Conservation (phyloP, 2,329 filamentous ascomycete genomes). For the Cercospora citrullina region DNA sequence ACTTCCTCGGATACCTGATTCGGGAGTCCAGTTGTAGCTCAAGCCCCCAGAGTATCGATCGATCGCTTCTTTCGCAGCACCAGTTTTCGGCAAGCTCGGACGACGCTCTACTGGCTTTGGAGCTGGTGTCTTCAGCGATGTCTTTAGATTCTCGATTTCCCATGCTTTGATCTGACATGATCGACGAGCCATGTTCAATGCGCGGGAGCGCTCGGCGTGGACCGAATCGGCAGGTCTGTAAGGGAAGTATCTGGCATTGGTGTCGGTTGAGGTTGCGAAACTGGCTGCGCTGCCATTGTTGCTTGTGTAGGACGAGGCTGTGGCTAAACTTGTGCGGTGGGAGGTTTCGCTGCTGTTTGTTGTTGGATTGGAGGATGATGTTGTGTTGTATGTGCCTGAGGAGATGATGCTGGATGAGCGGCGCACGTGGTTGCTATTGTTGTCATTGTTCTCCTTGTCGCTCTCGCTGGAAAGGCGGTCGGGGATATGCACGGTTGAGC, state of each 20-base stretch:
- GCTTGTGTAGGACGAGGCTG: constrained; percentile 3
- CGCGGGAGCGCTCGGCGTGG: constrained; percentile 32
- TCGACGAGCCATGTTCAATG: constrained; percentile 25
- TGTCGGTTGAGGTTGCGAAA: constrained; percentile 15
- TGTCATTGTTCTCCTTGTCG: constrained; percentile 25
- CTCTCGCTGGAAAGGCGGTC: constrained; percentile 27
- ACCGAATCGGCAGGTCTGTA: constrained; percentile 30
- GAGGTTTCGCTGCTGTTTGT: constrained; percentile 23
- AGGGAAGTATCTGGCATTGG: constrained; percentile 24
- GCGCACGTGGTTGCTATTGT: constrained; percentile 22
- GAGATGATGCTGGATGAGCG: constrained; percentile 35
- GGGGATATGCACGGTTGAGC: constrained; percentile 25
- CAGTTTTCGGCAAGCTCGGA: constrained; percentile 3
- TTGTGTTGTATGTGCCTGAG: constrained; percentile 30
- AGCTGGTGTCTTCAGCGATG: not conserved
- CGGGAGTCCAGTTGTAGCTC: constrained; percentile 41
- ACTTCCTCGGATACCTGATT: constrained; percentile 39
- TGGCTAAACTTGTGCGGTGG: not conserved
- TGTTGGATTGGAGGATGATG: constrained; percentile 22
- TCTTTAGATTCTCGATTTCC: constrained; percentile 10
- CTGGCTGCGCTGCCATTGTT: constrained; percentile 19
- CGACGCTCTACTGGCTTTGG: not conserved
- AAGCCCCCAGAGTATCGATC: constrained; percentile 43
- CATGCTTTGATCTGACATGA: constrained; percentile 17
- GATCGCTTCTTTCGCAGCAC: constrained; percentile 13